Evolutionary conservation across 345 rosid species (phyloP), one percentile per base, ranked within the genome.

Genomic region (Nasturtium officinale): DNA sequence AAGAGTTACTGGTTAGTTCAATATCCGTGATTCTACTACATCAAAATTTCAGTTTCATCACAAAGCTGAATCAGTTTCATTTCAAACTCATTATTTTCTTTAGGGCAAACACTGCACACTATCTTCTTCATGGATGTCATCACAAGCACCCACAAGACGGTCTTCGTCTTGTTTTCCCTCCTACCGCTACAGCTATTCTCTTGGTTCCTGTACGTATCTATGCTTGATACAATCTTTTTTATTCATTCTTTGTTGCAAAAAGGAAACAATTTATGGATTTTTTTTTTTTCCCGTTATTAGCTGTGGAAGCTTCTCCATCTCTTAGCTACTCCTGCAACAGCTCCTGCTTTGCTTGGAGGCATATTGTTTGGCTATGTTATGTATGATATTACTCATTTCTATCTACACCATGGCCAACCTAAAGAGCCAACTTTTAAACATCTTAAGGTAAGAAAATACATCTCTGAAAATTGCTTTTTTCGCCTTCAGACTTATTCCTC

Each of bases 71-170:
- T 55, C 7, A 17, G 26, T 69, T 45, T 57, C 7, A 43, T 56
- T 29, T 40, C 5, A 5, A 28, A 42, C 33, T 50, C 5, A 25
- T 20, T 52, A 6, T 12, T 11, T 48, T 40, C 26, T 77, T 21
- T 48, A 90, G 96, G 96, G 87, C 87, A 63, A 90, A 88, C 78
- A 90, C 96, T 0, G 18, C 76, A 5, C 96, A 90, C 77, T 90
- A 90, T 79, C 96, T 90, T 81, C 74, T 90, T 70, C 96, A 90
- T 79, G 96, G 96, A 67, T 90, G 96, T 74, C 96, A 90, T 73
- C 96, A 88, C 52, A 90, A 90, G 83, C 96, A 90, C 78, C 96
- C 96, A 33, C 89, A 87, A 87, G 96, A 90, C 69, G 86, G 94
- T 55, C 83, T 90, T 30, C 80, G 96, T 17, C 96, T 90, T 77